phyloP scores from a whole-genome alignment of 2,329 filamentous ascomycete genomes.

The Colletotrichum aenigma region DNA sequence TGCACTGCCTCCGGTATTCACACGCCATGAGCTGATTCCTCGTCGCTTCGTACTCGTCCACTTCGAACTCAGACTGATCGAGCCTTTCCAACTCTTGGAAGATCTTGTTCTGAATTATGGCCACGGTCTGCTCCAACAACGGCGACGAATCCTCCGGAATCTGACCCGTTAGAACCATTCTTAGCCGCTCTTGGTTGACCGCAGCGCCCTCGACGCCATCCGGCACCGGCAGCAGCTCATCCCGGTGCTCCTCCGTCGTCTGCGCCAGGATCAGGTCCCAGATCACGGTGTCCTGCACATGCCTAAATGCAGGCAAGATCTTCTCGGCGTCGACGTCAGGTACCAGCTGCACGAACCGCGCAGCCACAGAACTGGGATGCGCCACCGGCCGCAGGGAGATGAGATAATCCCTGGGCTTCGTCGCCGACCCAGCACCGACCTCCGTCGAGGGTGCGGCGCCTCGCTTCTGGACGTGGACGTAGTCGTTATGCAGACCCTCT shows the following conservation, averaged over 20 bases:
- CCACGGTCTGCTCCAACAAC: constrained; percentile 38
- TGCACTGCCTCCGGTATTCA: constrained; percentile 53
- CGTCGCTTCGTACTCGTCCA: constrained; percentile 45
- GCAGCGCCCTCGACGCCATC: constrained; percentile 11
- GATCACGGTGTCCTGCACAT: constrained; percentile 58
- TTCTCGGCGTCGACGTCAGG: constrained; percentile 25
- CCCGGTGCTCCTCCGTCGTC: constrained; percentile 34
- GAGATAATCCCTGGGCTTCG: constrained; percentile 45
- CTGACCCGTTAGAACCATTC: constrained; percentile 33
- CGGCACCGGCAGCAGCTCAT: constrained; percentile 29
- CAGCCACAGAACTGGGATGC: constrained; percentile 53
- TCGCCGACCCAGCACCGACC: constrained; percentile 18
- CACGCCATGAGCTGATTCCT: constrained; percentile 52
- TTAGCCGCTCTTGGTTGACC: constrained; percentile 25
- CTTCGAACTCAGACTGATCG: constrained; percentile 49
- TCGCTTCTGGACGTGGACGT: constrained; percentile 59
- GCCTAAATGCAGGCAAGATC: constrained; percentile 46
- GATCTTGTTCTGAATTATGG: constrained; percentile 48
- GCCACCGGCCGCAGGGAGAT: constrained; percentile 55
- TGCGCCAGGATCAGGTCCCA: constrained; percentile 51
- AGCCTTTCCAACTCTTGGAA: constrained; percentile 48
- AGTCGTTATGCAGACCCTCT: constrained; percentile 60
- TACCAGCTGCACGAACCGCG: constrained; percentile 41
- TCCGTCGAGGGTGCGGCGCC: constrained; percentile 27
- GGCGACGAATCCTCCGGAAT: constrained; percentile 29